phyloP scores from a whole-genome alignment of 106 monocot species.

The Dioscorea zingiberensis region DNA sequence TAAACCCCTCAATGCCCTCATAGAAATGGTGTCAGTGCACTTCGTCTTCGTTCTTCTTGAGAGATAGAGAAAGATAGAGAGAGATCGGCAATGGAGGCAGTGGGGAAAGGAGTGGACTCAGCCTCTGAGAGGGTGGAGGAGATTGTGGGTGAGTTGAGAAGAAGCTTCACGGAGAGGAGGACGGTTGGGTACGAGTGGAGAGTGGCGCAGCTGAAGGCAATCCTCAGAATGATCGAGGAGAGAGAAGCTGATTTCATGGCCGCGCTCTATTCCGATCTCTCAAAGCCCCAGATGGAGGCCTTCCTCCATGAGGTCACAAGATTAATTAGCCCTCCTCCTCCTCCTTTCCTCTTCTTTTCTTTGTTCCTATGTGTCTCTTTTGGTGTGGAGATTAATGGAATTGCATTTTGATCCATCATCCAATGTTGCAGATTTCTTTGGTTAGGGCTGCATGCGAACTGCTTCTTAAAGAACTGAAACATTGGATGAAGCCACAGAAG shows the following conservation, averaged over 20 bases:
- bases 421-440: slow-evolving; percentile 16
- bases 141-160: slow-evolving; percentile 18
- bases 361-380: background rate
- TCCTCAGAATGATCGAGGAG: slow-evolving; percentile 19
- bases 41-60: background rate
- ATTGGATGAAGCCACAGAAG: slow-evolving; percentile 30
- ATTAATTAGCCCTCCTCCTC: too few relatives aligned
- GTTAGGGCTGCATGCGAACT: slow-evolving; percentile 3
- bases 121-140: slow-evolving; percentile 15
- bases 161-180: slow-evolving; percentile 11
- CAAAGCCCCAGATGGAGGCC: slow-evolving; percentile 28
- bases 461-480: slow-evolving; percentile 9
- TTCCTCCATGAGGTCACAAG: slow-evolving; percentile 24
- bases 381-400: background rate
- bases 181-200: slow-evolving; percentile 33
- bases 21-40: too few relatives aligned
- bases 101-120: background rate
- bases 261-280: slow-evolving; percentile 18
- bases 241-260: slow-evolving; percentile 21
- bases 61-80: background rate
- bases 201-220: slow-evolving; percentile 9
- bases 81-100: background rate
- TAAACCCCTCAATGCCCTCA: too few relatives aligned
- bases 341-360: background rate
- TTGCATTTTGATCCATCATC: background rate